Evolutionary conservation across 78 protist genomes (phyloP), one percentile per base, ranked within the genome.

Genomic region (Isochrysis galbana): DNA sequence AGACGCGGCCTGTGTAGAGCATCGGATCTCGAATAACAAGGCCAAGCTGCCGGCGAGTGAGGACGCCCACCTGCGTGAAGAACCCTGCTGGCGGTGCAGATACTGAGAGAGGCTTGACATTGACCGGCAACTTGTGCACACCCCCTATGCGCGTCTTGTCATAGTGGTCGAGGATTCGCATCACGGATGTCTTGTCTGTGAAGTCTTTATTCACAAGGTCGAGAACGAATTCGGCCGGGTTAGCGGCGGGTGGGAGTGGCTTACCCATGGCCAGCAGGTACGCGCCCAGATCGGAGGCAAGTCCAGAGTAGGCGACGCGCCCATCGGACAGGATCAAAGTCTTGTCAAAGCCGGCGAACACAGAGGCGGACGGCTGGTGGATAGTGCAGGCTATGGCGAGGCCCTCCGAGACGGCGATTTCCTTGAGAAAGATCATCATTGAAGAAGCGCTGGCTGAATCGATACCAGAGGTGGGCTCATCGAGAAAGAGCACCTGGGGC

Each of bases 401-500:
- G 72, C 5, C 5, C 19, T 25, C 10, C 42, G 5, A 0, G 32
- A 0, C 17, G 14, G 94, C 94, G 39, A 94, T 21, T 41, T 90
- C 91, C 23, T 78, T 91, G 83, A 96, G 90, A 46, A 19, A 55
- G 78, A 46, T 22, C 92, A 90, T 91, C n/a, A 96, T 95, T 3
- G 0, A 1, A 90, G 87, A 90, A 21, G 97, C 95, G 91, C 86
- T 32, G 61, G 25, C 44, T 36, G 94, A 29, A 78, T 96, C 97
- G 22, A 96, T 89, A 21, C 97, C 97, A 21, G 91, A 34, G 67
- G 97, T 96, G 36, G 98, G 98, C 89, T 97, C 98, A 92, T 96
- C 98, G 29, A 97, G 93, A 80, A 97, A 93, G 42, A 97, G 26
- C 25, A 97, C 80, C 36, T 38, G 19, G 26, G 98, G 98, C 41